phyloP scores from a whole-genome alignment of 768 basidiomycete species.

The Cystofilobasidium ferigula region DNA sequence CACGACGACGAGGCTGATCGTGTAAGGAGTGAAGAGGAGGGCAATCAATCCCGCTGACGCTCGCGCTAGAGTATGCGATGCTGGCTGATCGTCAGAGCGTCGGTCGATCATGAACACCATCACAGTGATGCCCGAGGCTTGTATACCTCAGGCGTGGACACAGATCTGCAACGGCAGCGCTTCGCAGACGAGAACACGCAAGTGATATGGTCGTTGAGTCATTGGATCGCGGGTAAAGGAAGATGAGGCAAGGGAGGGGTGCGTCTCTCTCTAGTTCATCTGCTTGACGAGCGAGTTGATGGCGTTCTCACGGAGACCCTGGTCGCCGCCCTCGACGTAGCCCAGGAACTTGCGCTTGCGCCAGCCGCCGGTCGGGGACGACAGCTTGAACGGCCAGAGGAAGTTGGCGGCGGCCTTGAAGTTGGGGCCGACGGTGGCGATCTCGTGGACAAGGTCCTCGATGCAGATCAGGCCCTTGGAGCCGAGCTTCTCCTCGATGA shows the following conservation, averaged over 20 bases:
- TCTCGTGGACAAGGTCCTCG: conserved; percentile 72
- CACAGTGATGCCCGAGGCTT: no score
- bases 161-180: no score
- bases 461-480: conserved; percentile 84
- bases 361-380: conserved; percentile 98
- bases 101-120: no score
- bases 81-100: no score
- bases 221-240: no score
- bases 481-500: conserved; percentile 83
- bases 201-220: neutral
- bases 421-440: conserved; percentile 87
- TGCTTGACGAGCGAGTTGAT: conserved; percentile 91
- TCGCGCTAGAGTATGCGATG: no score
- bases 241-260: no score
- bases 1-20: no score
- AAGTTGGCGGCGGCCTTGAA: conserved; percentile 93
- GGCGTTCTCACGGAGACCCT: conserved; percentile 89
- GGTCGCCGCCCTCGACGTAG: conserved; percentile 89
- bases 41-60: no score
- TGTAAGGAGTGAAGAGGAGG: no score
- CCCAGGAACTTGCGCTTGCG: conserved; percentile 62
- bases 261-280: conserved; percentile 40
- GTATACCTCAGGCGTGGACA: no score
- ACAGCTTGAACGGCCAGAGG: conserved; percentile 99
- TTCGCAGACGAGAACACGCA: no score